Evolutionary conservation across 2,329 filamentous ascomycete genomes (phyloP).

Genomic region (Lojkania enalia): DNA sequence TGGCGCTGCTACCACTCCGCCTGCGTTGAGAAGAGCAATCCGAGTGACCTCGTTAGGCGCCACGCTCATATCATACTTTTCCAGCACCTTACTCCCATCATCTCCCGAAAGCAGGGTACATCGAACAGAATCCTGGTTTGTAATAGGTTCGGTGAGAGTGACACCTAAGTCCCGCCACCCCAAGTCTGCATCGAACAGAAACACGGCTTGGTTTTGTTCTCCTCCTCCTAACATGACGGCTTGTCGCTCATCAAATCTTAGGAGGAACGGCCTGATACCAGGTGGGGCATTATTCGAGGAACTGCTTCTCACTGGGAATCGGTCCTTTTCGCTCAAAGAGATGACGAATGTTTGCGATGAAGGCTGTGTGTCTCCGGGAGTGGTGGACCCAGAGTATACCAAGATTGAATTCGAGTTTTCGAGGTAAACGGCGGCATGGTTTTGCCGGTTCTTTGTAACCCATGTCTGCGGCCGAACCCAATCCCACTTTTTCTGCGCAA

Average conservation of each 20-base stretch:
- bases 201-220: constrained; percentile 67
- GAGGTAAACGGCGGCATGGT: constrained; percentile 78
- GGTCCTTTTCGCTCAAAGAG: constrained; percentile 64
- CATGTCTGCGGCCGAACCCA: constrained; percentile 54
- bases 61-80: constrained; percentile 74
- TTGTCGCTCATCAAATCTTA: constrained; percentile 72
- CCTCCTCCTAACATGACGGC: constrained; percentile 76
- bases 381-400: constrained; percentile 76
- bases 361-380: constrained; percentile 55
- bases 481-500: constrained; percentile 61
- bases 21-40: constrained; percentile 65
- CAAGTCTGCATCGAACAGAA: constrained; percentile 66
- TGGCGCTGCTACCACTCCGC: constrained; percentile 56
- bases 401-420: constrained; percentile 71
- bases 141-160: constrained; percentile 63
- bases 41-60: constrained; percentile 76
- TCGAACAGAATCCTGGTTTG: constrained; percentile 62
- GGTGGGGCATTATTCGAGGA: constrained; percentile 57
- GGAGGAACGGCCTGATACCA: constrained; percentile 68
- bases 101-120: constrained; percentile 69
- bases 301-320: constrained; percentile 63
- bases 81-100: constrained; percentile 77
- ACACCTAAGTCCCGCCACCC: constrained; percentile 72
- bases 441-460: constrained; percentile 68
- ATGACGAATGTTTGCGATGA: constrained; percentile 80